Conservation (phyloP, 2,329 filamentous ascomycete genomes). For the Lasiodiplodia sp. region DNA sequence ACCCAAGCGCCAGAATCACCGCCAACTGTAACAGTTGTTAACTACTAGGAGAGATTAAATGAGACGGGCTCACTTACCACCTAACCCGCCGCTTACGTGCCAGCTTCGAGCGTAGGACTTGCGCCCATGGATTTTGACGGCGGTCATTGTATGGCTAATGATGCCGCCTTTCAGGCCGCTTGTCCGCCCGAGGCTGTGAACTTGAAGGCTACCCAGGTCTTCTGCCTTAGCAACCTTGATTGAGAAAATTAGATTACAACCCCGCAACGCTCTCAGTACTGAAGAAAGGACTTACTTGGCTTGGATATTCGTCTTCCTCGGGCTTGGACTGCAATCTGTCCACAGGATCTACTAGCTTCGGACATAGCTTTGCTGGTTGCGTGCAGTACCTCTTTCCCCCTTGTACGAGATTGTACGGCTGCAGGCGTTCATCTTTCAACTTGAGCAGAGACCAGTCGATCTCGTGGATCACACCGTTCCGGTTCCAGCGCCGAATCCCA, state of each 20-base stretch:
- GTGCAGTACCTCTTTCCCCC: conserved; percentile 52
- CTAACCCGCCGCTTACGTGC: conserved; percentile 67
- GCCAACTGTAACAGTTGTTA: conserved; percentile 63
- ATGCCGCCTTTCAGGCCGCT: conserved; percentile 81
- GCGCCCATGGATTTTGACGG: conserved; percentile 87
- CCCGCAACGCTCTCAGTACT: neutral
- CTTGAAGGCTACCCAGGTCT: conserved; percentile 74
- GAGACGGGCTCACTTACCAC: conserved; percentile 49
- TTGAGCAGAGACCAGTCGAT: conserved; percentile 95
- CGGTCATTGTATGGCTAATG: conserved; percentile 78
- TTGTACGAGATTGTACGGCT: conserved; percentile 75
- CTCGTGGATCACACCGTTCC: conserved; percentile 80
- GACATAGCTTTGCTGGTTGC: conserved; percentile 38
- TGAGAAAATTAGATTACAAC: conserved; percentile 9
- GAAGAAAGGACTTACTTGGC: conserved; percentile 48
- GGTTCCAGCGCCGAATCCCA: conserved; percentile 78
- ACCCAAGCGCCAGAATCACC: conserved; percentile 96
- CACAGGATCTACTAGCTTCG: conserved; percentile 45
- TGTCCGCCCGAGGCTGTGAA: conserved; percentile 89
- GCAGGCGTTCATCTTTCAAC: conserved; percentile 72
- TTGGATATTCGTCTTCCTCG: conserved; percentile 58
- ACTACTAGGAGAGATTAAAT: neutral
- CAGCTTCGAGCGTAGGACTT: conserved; percentile 78
- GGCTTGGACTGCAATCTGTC: conserved; percentile 43
- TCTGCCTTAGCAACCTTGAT: conserved; percentile 59